These are phyloP conservation scores for Claviceps maximensis DNA, from an alignment of 2,329 filamentous ascomycete species.

Conservation along the genomic window DNA sequence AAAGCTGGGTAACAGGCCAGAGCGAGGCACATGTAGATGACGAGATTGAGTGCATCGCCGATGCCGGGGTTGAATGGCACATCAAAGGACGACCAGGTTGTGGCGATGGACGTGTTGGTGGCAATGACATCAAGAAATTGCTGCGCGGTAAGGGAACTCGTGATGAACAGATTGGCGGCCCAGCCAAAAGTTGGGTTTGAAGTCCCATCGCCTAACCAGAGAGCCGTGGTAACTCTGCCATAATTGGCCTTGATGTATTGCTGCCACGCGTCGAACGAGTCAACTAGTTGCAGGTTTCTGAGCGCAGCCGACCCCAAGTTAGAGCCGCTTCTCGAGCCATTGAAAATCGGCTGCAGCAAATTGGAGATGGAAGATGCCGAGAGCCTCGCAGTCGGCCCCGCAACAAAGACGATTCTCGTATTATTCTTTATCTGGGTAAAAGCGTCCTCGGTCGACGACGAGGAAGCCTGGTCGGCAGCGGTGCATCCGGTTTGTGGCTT, in stretches of 20 bases:
- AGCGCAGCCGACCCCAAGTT: conserved; percentile 11
- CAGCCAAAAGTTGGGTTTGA: conserved; percentile 57
- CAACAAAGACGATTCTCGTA: conserved; percentile 15
- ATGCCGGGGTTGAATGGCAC: conserved; percentile 55
- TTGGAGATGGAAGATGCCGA: conserved; percentile 14
- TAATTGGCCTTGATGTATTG: conserved; percentile 49
- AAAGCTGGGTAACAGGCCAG: conserved; percentile 72
- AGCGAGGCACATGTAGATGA: conserved; percentile 70
- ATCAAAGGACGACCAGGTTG: conserved; percentile 63
- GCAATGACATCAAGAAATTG: conserved; percentile 55
- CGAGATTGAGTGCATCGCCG: conserved; percentile 63
- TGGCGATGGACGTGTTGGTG: conserved; percentile 54
- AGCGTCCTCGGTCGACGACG: conserved; percentile 22
- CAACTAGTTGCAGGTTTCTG: conserved; percentile 36
- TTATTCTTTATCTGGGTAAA: conserved; percentile 23
- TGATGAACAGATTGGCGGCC: conserved; percentile 46
- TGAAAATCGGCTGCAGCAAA: conserved; percentile 29
- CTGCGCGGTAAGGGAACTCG: conserved; percentile 47
- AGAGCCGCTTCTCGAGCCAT: conserved; percentile 11
- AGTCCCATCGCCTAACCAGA: conserved; percentile 56
- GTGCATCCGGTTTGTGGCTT: conserved; percentile 40
- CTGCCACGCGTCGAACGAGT: conserved; percentile 56
- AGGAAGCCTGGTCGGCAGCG: conserved; percentile 33
- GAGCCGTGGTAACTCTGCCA: conserved; percentile 56
- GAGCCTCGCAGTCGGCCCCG: conserved; percentile 25